Base-by-base conservation (phyloP, 2,329 filamentous ascomycete species). In the Fusarium buharicum region DNA sequence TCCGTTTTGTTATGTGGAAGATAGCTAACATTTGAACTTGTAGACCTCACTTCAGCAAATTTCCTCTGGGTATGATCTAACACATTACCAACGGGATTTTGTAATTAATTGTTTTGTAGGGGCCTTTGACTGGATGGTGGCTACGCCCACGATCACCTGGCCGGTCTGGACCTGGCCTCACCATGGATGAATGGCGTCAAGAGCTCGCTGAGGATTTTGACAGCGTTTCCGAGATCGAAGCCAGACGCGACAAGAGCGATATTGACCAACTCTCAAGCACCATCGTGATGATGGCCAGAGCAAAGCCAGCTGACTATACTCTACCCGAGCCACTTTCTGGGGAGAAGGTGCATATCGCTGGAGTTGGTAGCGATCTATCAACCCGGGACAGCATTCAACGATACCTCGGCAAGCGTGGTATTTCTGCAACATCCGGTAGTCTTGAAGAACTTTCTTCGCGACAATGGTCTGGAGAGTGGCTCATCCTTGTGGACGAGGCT, bases 101-200 rank as follows among this genome's bases (percentile, higher is more conserved):
- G 18, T 9, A 1, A n/a, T 18, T 67, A 36, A 67, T 37, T 39
- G 14, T n/a, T 22, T 16, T 33, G 2, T 27, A 67, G 64, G 65
- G 65, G 34, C 65, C 65, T 1, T 44, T 68, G 52, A 62, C 65
- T 24, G 65, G 65, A 7, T 68, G 65, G 65, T 68, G 65, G 65
- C 50, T 68, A 9, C 65, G 65, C 20, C 65, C 65, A 44, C 65
- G 65, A 44, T 68, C 65, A 9, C 65, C 65, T 17, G 65, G 65
- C 0, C 65, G 65, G 4, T 68, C 65, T 39, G 65, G 65, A 34
- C 65, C 65, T 30, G 65, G 65, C 0, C 65, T 68, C 12, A 62
- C 55, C 5, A 68, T 68, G 46, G 59, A 68, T n/a, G 65, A 68
- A 28, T 68, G 65, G 65, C 62, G 62, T n/a, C 14, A 31, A 18